A percentile compares a stretch with the other conserved stretches of the same genome.
Evolutionary conservation across 768 basidiomycete genomes (phyloP).

Genomic region (Lepiota venenata): DNA sequence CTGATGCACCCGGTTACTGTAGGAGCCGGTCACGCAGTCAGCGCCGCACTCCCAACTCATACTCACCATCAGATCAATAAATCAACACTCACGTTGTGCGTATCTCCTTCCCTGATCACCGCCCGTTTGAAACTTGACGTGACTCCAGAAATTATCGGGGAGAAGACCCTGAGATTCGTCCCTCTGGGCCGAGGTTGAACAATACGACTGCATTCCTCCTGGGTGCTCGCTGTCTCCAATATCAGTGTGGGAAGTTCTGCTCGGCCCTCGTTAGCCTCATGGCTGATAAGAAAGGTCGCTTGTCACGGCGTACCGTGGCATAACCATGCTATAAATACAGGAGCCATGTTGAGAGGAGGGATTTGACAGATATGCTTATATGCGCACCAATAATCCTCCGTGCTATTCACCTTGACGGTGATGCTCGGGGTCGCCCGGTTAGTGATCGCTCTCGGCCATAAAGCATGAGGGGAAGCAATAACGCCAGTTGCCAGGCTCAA

Average conservation of each 20-base stretch:
- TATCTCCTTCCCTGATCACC: slow-evolving; percentile 37
- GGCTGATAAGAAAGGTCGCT: not conserved
- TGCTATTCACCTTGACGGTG: slow-evolving; percentile 45
- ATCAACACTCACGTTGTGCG: slow-evolving; percentile 35
- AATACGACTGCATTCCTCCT: slow-evolving; percentile 54
- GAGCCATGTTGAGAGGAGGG: not conserved
- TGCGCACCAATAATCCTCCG: slow-evolving; percentile 41
- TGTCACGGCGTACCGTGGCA: slow-evolving; percentile 33
- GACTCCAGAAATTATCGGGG: slow-evolving; percentile 45
- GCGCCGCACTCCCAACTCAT: no score
- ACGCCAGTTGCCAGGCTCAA: not conserved
- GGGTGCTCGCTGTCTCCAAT: slow-evolving; percentile 53
- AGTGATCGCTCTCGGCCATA: not conserved
- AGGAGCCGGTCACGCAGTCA: not conserved
- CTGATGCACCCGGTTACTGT: slow-evolving; percentile 55
- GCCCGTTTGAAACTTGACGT: slow-evolving; percentile 44
- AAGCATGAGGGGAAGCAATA: not conserved
- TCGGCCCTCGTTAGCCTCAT: not conserved
- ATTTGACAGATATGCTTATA: not conserved
- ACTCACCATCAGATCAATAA: not conserved
- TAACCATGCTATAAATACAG: slow-evolving; percentile 35
- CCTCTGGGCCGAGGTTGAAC: slow-evolving; percentile 39
- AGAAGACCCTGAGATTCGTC: slow-evolving; percentile 40
- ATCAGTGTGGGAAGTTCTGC: slow-evolving; percentile 46
- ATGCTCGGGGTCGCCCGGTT: slow-evolving; percentile 36